These are phyloP conservation scores for Sordariomycetes sp. DNA, from an alignment of 2,329 filamentous ascomycete genomes.

Conservation along the genomic window DNA sequence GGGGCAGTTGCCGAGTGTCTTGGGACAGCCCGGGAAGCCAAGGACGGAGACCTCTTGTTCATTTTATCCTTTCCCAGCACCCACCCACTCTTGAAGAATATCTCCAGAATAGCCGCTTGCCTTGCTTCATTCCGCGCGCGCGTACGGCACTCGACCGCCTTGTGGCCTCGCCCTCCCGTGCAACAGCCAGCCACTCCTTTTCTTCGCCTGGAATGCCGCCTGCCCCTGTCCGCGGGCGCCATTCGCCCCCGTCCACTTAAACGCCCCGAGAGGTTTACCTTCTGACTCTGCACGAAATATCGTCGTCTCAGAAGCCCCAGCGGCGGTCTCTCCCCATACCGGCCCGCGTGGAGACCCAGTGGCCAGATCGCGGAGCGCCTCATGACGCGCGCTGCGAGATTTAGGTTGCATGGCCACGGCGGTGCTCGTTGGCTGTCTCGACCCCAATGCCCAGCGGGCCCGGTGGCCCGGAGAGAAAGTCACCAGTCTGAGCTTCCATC, in stretches of 20 bases:
- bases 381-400: not conserved
- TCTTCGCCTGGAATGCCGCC: not conserved
- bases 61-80: not conserved
- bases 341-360: not conserved
- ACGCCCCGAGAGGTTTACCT: not conserved
- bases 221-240: not conserved
- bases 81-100: not conserved
- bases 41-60: not conserved
- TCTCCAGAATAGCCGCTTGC: not conserved
- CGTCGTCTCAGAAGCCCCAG: not conserved
- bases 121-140: constrained; percentile 2
- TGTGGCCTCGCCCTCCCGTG: not conserved
- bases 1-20: not conserved
- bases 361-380: not conserved
- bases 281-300: not conserved
- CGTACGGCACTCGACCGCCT: not conserved
- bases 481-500: not conserved
- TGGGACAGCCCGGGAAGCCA: not conserved
- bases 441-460: not conserved
- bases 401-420: not conserved
- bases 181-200: not conserved
- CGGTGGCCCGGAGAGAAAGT: not conserved
- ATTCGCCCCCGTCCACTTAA: not conserved
- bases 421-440: not conserved
- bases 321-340: not conserved